These are phyloP conservation scores for Hygrophorus russula DNA, from an alignment of 768 basidiomycete genomes.

Conservation along the genomic window DNA sequence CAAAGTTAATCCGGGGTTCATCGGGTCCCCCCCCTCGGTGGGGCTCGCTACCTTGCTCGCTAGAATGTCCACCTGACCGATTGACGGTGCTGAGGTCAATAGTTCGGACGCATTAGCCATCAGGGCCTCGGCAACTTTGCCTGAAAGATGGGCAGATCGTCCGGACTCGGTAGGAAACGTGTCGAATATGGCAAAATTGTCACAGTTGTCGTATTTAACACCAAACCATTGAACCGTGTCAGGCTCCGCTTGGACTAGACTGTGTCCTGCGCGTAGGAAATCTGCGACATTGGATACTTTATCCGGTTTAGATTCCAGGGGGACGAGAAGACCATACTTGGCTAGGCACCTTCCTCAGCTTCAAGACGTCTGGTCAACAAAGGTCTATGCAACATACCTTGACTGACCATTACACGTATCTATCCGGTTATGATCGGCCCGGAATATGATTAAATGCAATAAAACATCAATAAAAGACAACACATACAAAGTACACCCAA, in stretches of 20 bases:
- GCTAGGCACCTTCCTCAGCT: no score
- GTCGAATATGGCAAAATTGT: constrained; percentile 26
- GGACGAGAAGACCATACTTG: constrained; percentile 15
- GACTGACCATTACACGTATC: no score
- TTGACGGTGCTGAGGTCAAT: no score
- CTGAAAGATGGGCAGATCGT: constrained; percentile 22
- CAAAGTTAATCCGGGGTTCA: constrained; percentile 16
- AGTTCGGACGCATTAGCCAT: constrained; percentile 19
- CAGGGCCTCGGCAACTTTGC: constrained; percentile 24
- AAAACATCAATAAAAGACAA: no score
- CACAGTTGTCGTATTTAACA: constrained; percentile 17
- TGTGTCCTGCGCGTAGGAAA: constrained; percentile 19
- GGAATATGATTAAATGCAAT: no score
- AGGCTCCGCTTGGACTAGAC: constrained; percentile 20
- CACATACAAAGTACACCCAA: no score
- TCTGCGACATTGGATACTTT: constrained; percentile 14
- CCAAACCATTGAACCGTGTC: constrained; percentile 29
- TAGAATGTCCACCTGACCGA: no score
- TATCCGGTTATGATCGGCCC: no score
- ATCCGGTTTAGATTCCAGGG: constrained; percentile 16
- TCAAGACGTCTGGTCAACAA: no score
- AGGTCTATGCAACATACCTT: no score
- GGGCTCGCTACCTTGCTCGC: no score
- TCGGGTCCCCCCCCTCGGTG: constrained; percentile 10
- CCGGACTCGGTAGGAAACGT: constrained; percentile 24